Evolutionary conservation across 1,284 basidiomycete species (phyloP), one percentile per base, ranked within the genome.

Genomic region (Moesziomyces globuligerus): DNA sequence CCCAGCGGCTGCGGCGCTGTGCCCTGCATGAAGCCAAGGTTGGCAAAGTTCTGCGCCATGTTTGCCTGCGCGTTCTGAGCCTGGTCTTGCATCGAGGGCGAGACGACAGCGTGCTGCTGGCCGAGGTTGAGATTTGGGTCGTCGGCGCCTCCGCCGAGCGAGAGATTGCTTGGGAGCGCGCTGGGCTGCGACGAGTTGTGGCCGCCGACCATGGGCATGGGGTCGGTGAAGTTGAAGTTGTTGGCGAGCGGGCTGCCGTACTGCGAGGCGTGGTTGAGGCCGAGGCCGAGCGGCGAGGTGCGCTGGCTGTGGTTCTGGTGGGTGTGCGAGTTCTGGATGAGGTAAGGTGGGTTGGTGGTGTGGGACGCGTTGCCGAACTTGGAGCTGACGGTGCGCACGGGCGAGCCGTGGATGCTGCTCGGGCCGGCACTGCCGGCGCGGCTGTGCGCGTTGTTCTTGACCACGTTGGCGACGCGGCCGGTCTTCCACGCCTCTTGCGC

Each of bases 401-500:
- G 69, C 29, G 62, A 66, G 28, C 69, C 69, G 42, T 72, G 69
- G 45, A 72, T 72, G 62, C 67, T 58, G 53, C 74, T 76, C n/a
- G 62, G 59, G 9, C 65, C 67, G n/a, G 72, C 58, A 40, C 69
- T 74, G 21, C 57, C 74, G 15, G 66, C 62, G 15, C 72, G 60
- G 21, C 71, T 72, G 42, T 71, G 71, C 7, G 48, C 58, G 26
- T 68, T 74, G 64, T 61, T 65, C 68, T 78, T 78, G 42, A 81
- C 69, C 4, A 76, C 70, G 26, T 74, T 74, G 25, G 75, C 72
- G 4, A 81, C 57, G 15, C 79, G 64, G 10, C 76, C 76, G n/a
- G 73, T 66, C 49, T 74, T 76, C 69, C 70, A 78, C 3, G 74
- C 74, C n/a, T 78, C 77, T 29, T 74, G 64, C n/a, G 77, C 78